Percentiles rank a stretch among this genome's conserved stretches.
phyloP scores from a whole-genome alignment of 78 protist species.

The Tieghemostelium lacteum region DNA sequence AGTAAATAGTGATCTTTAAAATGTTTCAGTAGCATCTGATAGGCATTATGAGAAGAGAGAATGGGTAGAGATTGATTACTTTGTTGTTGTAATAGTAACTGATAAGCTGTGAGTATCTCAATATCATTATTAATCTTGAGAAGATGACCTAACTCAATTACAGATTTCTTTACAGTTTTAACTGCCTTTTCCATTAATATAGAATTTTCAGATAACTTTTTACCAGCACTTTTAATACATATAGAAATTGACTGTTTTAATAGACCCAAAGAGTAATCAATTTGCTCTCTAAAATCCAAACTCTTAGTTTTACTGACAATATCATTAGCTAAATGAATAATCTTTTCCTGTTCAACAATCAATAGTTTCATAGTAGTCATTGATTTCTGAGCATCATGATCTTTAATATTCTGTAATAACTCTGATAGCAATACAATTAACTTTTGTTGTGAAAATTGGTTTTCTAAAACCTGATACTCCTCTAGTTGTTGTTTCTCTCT shows the following conservation, averaged over 20 bases:
- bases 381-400: constrained; percentile 26
- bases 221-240: constrained; percentile 13
- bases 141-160: constrained; percentile 31
- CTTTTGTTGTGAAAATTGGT: neutral
- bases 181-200: constrained; percentile 5
- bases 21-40: neutral
- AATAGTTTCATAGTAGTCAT: constrained; percentile 28
- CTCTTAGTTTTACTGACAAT: neutral
- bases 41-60: neutral
- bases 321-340: constrained; percentile 17
- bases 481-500: neutral
- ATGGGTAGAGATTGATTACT: no score
- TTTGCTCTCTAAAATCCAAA: constrained; percentile 37
- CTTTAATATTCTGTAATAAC: constrained; percentile 16
- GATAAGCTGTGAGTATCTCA: constrained; percentile 30
- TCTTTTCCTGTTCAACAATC: constrained; percentile 54
- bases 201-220: neutral
- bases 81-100: neutral
- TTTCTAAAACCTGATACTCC: constrained; percentile 9
- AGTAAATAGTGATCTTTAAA: no score
- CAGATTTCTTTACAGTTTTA: constrained; percentile 50
- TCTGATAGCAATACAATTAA: constrained; percentile 1
- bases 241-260: constrained; percentile 37
- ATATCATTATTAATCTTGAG: constrained; percentile 19
- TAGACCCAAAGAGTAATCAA: constrained; percentile 17